A percentile compares a stretch with the other conserved stretches of the same genome.
Evolutionary conservation across 2,329 filamentous ascomycete genomes (phyloP).

Genomic region (Sporothrix brunneoviolacea): DNA sequence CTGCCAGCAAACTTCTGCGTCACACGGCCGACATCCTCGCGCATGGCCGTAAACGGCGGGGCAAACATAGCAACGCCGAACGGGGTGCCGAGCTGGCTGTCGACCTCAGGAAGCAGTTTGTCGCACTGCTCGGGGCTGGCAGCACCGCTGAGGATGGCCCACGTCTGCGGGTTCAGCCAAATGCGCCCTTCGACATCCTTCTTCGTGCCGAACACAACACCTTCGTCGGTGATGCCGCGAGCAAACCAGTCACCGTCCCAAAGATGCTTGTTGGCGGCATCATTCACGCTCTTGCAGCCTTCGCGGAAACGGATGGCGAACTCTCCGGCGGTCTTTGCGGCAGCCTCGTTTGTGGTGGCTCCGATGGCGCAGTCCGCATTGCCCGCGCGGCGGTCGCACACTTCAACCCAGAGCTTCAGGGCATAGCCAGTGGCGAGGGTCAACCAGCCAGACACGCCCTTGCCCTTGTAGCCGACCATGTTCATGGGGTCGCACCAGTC

Average conservation of each 20-base stretch:
- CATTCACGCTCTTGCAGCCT: constrained; percentile 41
- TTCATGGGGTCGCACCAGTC: constrained; percentile 58
- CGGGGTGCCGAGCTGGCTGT: constrained; percentile 44
- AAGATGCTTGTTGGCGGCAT: constrained; percentile 43
- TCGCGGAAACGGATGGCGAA: constrained; percentile 38
- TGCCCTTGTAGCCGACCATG: constrained; percentile 54
- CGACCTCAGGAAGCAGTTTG: constrained; percentile 42
- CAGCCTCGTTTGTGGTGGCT: not conserved
- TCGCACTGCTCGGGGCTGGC: constrained; percentile 35
- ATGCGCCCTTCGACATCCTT: constrained; percentile 47
- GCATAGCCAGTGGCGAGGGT: constrained; percentile 49
- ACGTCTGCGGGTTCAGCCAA: constrained; percentile 53
- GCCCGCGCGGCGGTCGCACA: constrained; percentile 40
- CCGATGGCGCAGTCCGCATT: constrained; percentile 18
- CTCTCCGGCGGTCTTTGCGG: not conserved
- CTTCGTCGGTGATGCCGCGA: constrained; percentile 51
- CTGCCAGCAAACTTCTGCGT: constrained; percentile 52
- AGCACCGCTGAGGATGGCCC: constrained; percentile 48
- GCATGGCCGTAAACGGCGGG: constrained; percentile 47
- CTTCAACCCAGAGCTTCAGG: constrained; percentile 45
- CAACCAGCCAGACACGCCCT: constrained; percentile 52
- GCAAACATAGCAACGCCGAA: constrained; percentile 51
- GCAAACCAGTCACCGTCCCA: constrained; percentile 53
- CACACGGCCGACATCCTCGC: constrained; percentile 51
- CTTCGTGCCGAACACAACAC: constrained; percentile 44